Base-by-base conservation (phyloP, 345 rosid species). In the Lagerstroemia speciosa region DNA sequence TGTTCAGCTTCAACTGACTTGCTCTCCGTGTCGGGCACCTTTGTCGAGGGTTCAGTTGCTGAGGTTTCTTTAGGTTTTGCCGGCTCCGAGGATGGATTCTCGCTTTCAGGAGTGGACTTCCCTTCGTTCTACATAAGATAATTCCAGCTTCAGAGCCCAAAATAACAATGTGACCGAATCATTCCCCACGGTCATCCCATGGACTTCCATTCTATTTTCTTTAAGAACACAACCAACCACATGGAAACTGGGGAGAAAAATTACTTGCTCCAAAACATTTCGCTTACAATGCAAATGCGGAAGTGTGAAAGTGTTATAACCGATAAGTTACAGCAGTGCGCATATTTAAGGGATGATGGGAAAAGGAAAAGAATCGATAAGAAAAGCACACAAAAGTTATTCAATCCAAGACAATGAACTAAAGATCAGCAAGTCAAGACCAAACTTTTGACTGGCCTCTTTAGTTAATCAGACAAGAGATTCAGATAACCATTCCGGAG, bases 41-140 rank as follows among this genome's bases (percentile, higher is more conserved):
- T 67, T 10, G 7, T 17, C 38, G 27, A 7, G 17, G 48, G 1
- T n/a, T 8, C 50, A 27, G 17, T 40, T 6, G 30, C 22, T 22
- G 67, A 65, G 10, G 67, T 31, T 34, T 38, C 69, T 46, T 15
- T 61, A 11, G 53, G 37, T 48, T 67, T 67, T 46, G 60, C 20
- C 26, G 57, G 57, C 19, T 50, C 41, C 36, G 52, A 27, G 46
- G 52, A 41, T 48, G 29, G 15, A 24, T 50, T 26, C 20, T 67
- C 40, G 27, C 60, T 29, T 27, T 48, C 69, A 0, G 7, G 20
- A 19, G 32, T 3, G 43, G 33, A 16, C 67, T 64, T 64, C 27
- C 12, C 43, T 65, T 65, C 67, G n/a, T 65, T 37, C 67, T 65
- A 19, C 67, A 36, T 64, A 38, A 65, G 20, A 65, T n/a, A 14